These are phyloP conservation scores for Multifurca ochricompacta DNA, from an alignment of 768 basidiomycete species.

Conservation along the genomic window DNA sequence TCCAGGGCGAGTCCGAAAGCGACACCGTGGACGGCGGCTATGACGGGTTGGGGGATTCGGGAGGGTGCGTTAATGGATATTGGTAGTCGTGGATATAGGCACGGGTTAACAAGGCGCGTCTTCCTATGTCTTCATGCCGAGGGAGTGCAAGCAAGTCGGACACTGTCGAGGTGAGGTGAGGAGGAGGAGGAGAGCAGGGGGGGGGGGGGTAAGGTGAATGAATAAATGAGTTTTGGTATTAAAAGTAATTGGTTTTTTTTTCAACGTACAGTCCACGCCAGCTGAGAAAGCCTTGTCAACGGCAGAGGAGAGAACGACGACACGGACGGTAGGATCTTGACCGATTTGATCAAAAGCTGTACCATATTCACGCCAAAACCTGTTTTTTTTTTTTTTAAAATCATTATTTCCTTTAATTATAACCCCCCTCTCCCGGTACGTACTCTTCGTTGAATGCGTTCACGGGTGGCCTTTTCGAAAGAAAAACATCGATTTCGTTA, in stretches of 20 bases:
- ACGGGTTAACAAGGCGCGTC: conserved; percentile 43
- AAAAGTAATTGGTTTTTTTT: no score
- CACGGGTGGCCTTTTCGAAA: conserved; percentile 9
- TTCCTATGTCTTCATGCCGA: conserved; percentile 38
- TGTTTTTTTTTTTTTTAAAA: conserved; percentile 23
- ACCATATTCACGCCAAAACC: conserved; percentile 69
- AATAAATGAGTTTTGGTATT: no score
- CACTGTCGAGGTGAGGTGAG: neutral
- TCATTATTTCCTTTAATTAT: neutral
- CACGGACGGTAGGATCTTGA: conserved; percentile 51
- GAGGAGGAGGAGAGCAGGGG: neutral
- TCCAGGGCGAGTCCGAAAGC: conserved; percentile 76
- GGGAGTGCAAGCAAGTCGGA: conserved; percentile 27
- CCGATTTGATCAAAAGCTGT: conserved; percentile 49
- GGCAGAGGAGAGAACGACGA: conserved; percentile 62
- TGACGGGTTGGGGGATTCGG: conserved; percentile 68
- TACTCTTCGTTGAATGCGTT: conserved; percentile 16
- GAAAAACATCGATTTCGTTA: neutral
- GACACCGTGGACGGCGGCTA: conserved; percentile 71
- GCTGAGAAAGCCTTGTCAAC: conserved; percentile 73
- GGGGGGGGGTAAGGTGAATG: neutral
- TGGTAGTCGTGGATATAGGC: conserved; percentile 56
- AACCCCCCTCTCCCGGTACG: neutral
- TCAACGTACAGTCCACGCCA: conserved; percentile 63
- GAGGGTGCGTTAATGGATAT: conserved; percentile 57